Percentiles rank a stretch among this genome's conserved stretches.
These are phyloP conservation scores for Hsuehochloa calcarea DNA, from an alignment of 176 grass and related monocot genomes.

Conservation along the genomic window DNA sequence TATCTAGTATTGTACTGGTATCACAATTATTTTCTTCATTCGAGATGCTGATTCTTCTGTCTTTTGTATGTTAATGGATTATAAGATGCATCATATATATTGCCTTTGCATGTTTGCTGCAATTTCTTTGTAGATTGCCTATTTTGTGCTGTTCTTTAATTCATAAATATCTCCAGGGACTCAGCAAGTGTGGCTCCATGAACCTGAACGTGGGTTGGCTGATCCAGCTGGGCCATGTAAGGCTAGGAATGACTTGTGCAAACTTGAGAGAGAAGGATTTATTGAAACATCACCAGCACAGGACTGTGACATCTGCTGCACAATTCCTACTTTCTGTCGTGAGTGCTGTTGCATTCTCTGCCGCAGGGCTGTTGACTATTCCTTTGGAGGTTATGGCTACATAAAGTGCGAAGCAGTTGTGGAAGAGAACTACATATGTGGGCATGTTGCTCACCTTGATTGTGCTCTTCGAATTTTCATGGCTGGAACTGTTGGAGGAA, in stretches of 20 bases:
- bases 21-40: conserved; percentile 13
- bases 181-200: conserved; percentile 24
- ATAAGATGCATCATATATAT: conserved; percentile 9
- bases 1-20: neutral
- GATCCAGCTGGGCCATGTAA: conserved; percentile 54
- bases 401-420: conserved; percentile 75
- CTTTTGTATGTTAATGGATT: neutral
- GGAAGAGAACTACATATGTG: conserved; percentile 63
- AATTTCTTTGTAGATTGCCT: conserved; percentile 25
- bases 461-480: conserved; percentile 84
- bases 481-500: conserved; percentile 92
- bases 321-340: conserved; percentile 66
- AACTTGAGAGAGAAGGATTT: conserved; percentile 49
- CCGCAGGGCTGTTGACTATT: conserved; percentile 55
- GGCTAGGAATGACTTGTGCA: conserved; percentile 72
- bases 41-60: neutral
- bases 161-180: conserved; percentile 39
- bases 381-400: conserved; percentile 55
- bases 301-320: conserved; percentile 79
- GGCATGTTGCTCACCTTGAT: conserved; percentile 78
- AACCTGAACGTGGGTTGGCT: conserved; percentile 28
- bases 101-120: conserved; percentile 11
- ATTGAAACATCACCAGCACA: conserved; percentile 40
- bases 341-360: conserved; percentile 96
- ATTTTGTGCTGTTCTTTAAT: conserved; percentile 29